Conservation (phyloP, 2,329 filamentous ascomycete species). For the Tolypocladium paradoxum region DNA sequence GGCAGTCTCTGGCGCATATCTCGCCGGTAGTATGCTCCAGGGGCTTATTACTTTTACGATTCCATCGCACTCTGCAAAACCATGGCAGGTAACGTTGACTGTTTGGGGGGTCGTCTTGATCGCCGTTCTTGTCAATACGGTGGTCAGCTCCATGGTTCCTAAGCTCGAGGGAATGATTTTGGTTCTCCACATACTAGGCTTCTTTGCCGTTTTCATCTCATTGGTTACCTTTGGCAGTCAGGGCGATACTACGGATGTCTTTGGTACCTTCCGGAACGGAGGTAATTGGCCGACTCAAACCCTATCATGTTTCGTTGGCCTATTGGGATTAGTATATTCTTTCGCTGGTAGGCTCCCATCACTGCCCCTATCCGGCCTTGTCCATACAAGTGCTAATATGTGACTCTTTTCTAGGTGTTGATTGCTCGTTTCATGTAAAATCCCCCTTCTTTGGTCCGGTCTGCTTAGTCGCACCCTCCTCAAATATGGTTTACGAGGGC, state of each 20-base stretch:
- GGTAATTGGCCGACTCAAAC: slow-evolving; percentile 32
- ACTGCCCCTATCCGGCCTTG: too few relatives aligned
- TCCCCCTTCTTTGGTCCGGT: background rate
- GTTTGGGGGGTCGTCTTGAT: slow-evolving; percentile 35
- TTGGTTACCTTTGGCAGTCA: slow-evolving; percentile 21
- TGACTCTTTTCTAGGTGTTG: background rate
- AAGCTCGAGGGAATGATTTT: slow-evolving; percentile 39
- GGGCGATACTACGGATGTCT: slow-evolving; percentile 25
- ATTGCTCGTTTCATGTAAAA: slow-evolving; percentile 6
- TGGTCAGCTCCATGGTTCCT: slow-evolving; percentile 32
- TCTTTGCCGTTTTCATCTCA: slow-evolving; percentile 21
- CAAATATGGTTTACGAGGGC: slow-evolving; percentile 29
- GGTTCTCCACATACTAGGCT: slow-evolving; percentile 31
- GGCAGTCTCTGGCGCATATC: slow-evolving; percentile 23
- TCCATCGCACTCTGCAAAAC: slow-evolving; percentile 11
- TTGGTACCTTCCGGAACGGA: slow-evolving; percentile 30
- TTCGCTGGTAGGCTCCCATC: slow-evolving; percentile 16
- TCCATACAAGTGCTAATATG: too few relatives aligned
- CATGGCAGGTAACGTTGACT: slow-evolving; percentile 39
- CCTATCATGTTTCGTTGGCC: slow-evolving; percentile 33
- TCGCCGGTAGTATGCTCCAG: slow-evolving; percentile 37
- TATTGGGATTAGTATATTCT: slow-evolving; percentile 28
- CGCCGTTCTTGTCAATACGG: slow-evolving; percentile 38
- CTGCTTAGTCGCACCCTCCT: too few relatives aligned
- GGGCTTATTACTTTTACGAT: slow-evolving; percentile 26